These are phyloP conservation scores for Nyctanthes arbortristis DNA, from an alignment of 257 asterid species.

Conservation along the genomic window DNA sequence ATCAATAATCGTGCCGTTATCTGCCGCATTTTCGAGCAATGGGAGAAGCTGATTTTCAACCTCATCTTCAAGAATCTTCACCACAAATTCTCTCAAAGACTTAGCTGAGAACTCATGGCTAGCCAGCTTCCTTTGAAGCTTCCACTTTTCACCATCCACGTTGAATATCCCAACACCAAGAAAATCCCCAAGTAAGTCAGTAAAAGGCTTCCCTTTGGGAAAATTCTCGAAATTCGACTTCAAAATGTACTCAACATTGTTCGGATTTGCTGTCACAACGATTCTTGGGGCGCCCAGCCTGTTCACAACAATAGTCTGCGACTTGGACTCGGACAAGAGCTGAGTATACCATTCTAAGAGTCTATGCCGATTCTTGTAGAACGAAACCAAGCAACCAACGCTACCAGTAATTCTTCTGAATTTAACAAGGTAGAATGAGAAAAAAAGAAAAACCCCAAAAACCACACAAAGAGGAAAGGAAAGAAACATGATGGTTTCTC, in stretches of 20 bases:
- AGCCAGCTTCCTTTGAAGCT: constrained; percentile 54
- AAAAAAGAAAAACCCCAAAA: background rate
- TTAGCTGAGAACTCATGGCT: constrained; percentile 56
- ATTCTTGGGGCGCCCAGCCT: constrained; percentile 51
- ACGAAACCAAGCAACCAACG: constrained; percentile 21
- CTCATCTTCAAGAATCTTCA: constrained; percentile 37
- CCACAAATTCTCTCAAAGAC: constrained; percentile 47
- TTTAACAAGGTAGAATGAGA: background rate
- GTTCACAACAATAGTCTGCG: constrained; percentile 52
- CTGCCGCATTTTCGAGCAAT: constrained; percentile 33
- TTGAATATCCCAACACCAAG: constrained; percentile 60
- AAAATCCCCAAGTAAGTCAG: constrained; percentile 49
- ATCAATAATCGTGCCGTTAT: constrained; percentile 29
- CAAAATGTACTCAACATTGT: constrained; percentile 53
- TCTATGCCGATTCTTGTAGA: constrained; percentile 60
- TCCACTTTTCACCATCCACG: constrained; percentile 60
- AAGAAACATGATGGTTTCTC: background rate
- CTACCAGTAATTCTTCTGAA: background rate
- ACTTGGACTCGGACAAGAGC: constrained; percentile 36
- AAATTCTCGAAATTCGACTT: constrained; percentile 52
- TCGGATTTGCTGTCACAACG: constrained; percentile 49
- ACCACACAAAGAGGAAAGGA: background rate
- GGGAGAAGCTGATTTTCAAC: constrained; percentile 41
- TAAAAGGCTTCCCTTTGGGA: constrained; percentile 57
- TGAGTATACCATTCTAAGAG: constrained; percentile 62